Evolutionary conservation across 164 flowering plant genomes (phyloP).

Genomic region (Vitis rotundifolia): DNA sequence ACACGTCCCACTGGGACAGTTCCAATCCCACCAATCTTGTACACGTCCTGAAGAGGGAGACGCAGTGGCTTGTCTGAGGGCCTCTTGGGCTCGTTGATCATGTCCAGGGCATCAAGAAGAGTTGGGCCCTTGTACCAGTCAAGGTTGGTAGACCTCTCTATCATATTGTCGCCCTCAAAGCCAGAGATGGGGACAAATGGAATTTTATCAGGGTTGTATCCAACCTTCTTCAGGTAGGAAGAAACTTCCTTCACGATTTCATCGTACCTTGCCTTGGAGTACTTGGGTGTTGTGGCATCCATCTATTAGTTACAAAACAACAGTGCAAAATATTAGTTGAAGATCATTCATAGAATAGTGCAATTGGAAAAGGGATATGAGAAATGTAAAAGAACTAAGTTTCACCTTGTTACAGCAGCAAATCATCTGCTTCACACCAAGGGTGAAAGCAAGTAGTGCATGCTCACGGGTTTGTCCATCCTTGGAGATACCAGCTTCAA

Average conservation of each 20-base stretch:
- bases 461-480: slow-evolving; percentile 94
- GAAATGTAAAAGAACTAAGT: background rate
- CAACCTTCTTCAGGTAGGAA: slow-evolving; percentile 46
- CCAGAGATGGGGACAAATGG: slow-evolving; percentile 35
- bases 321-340: background rate
- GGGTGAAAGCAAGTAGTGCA: slow-evolving; percentile 77
- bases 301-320: slow-evolving; percentile 17
- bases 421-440: slow-evolving; percentile 83
- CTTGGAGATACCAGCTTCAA: slow-evolving; percentile 88
- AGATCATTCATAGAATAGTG: no score
- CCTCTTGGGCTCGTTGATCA: slow-evolving; percentile 41
- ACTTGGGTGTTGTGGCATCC: slow-evolving; percentile 53
- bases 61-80: slow-evolving; percentile 46
- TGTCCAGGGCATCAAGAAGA: slow-evolving; percentile 46
- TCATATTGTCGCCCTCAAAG: slow-evolving; percentile 36
- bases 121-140: slow-evolving; percentile 56
- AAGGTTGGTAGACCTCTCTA: slow-evolving; percentile 42
- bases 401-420: slow-evolving; percentile 82
- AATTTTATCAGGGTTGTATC: slow-evolving; percentile 37
- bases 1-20: slow-evolving; percentile 46
- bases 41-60: slow-evolving; percentile 40
- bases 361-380: no score
- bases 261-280: slow-evolving; percentile 46
- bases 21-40: slow-evolving; percentile 49
- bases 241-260: slow-evolving; percentile 53